These are phyloP conservation scores for Buxus sempervirens DNA, from an alignment of 164 flowering plant species.

Conservation along the genomic window DNA sequence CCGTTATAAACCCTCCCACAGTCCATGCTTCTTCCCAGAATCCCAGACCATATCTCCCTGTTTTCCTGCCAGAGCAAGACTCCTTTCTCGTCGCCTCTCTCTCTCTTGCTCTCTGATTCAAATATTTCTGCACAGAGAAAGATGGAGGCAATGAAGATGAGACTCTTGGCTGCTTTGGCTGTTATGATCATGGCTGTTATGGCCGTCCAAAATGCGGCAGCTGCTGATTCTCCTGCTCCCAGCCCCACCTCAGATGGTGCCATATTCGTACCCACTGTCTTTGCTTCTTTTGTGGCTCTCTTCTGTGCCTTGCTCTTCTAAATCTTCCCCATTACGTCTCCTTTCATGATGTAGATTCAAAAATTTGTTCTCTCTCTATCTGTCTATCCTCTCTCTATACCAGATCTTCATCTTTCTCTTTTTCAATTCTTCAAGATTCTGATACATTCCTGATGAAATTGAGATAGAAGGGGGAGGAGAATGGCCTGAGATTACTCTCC, in stretches of 20 bases:
- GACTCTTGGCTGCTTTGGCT: slow-evolving; percentile 20
- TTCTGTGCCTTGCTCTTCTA: slow-evolving; percentile 13
- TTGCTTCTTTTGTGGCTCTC: slow-evolving; percentile 19
- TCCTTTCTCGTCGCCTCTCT: not conserved
- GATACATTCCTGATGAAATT: too few relatives aligned
- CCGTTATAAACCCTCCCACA: not conserved
- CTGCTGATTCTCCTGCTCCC: slow-evolving; percentile 31
- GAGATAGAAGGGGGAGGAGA: too few relatives aligned
- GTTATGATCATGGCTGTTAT: slow-evolving; percentile 33
- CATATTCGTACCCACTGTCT: slow-evolving; percentile 15
- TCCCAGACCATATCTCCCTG: not conserved
- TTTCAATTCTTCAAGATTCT: too few relatives aligned
- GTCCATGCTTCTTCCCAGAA: not conserved
- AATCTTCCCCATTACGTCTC: slow-evolving; percentile 1
- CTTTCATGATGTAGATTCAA: not conserved
- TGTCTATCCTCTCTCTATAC: not conserved
- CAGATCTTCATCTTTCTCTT: not conserved
- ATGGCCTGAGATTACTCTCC: too few relatives aligned
- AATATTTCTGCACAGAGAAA: not conserved
- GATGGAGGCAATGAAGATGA: slow-evolving; percentile 45
- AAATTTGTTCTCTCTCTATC: not conserved
- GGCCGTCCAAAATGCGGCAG: slow-evolving; percentile 20
- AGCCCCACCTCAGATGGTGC: slow-evolving; percentile 25
- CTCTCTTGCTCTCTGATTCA: not conserved
- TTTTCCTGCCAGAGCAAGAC: not conserved